A percentile compares a stretch with the other conserved stretches of the same genome.
Conservation (phyloP, 139 green algal genomes). For the Edaphochlamys debaryana region DNA sequence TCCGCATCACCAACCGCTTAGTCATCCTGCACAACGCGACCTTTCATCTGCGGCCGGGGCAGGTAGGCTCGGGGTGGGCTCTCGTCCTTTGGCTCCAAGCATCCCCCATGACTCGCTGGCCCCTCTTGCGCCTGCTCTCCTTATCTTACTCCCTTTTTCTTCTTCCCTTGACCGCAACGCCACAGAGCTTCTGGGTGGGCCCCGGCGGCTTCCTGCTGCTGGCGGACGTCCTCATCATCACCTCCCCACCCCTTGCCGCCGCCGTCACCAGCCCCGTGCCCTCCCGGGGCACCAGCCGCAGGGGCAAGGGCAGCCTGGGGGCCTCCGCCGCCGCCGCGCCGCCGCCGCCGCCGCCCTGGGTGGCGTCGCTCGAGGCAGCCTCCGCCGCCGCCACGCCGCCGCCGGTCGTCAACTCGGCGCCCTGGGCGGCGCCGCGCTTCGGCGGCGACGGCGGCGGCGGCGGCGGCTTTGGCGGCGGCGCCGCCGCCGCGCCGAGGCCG, state of each 20-base stretch:
- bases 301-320: no score
- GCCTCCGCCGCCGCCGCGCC: neutral
- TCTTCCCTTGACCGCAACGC: no score
- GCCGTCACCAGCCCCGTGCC: neutral
- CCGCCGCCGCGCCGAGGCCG: no score
- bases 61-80: no score
- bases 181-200: constrained; percentile 14
- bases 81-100: no score
- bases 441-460: neutral
- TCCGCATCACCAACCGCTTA: constrained; percentile 16
- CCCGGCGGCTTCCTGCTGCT: constrained; percentile 5
- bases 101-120: no score
- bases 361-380: neutral
- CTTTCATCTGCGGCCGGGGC: neutral
- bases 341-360: neutral
- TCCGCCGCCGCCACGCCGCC: neutral
- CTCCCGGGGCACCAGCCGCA: no score
- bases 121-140: no score
- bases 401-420: neutral
- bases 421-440: neutral
- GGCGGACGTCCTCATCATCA: constrained; percentile 12
- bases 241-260: neutral
- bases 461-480: neutral
- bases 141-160: no score
- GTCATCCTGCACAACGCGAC: constrained; percentile 31